Conservation (phyloP, 495 filamentous ascomycete species). For the Antarctomyces pellizariae region DNA sequence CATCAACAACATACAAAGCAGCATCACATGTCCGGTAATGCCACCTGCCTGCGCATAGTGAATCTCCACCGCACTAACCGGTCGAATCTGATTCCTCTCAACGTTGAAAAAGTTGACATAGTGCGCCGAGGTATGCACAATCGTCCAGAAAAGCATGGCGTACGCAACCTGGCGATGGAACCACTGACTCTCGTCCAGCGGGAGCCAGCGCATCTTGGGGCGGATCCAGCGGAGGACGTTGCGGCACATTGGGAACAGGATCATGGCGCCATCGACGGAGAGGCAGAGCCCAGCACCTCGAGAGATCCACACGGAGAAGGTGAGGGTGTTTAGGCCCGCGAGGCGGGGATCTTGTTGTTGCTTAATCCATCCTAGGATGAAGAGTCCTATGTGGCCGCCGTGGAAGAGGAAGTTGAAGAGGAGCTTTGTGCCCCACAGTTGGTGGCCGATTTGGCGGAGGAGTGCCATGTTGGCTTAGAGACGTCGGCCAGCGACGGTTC, state of each 20-base stretch:
- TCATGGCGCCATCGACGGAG: conserved; percentile 63
- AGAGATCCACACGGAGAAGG: conserved; percentile 86
- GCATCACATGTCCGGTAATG: conserved; percentile 93
- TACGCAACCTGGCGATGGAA: conserved; percentile 95
- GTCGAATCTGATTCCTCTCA: conserved; percentile 63
- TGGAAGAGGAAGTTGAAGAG: conserved; percentile 75
- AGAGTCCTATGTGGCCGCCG: conserved; percentile 56
- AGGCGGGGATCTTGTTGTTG: conserved; percentile 44
- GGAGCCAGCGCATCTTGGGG: conserved; percentile 70
- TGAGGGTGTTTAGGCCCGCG: conserved; percentile 54
- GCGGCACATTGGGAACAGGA: conserved; percentile 83
- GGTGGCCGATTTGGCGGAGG: conserved; percentile 19
- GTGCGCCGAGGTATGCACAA: conserved; percentile 54
- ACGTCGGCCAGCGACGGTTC: conserved; percentile 29
- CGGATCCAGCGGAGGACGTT: conserved; percentile 65
- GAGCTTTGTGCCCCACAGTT: conserved; percentile 42
- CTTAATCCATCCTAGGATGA: conserved; percentile 73
- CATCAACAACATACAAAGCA: conserved; percentile 95
- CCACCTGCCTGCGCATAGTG: conserved; percentile 79
- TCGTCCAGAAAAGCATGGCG: conserved; percentile 57
- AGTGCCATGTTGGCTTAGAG: conserved; percentile 10
- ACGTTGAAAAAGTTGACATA: conserved; percentile 99
- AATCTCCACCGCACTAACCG: conserved; percentile 66
- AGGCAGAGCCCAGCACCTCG: conserved; percentile 73
- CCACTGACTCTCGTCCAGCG: conserved; percentile 87